A percentile compares a stretch with the other conserved stretches of the same genome.
Conservation (phyloP, 1,284 basidiomycete genomes). For the Kwoniella shivajii region DNA sequence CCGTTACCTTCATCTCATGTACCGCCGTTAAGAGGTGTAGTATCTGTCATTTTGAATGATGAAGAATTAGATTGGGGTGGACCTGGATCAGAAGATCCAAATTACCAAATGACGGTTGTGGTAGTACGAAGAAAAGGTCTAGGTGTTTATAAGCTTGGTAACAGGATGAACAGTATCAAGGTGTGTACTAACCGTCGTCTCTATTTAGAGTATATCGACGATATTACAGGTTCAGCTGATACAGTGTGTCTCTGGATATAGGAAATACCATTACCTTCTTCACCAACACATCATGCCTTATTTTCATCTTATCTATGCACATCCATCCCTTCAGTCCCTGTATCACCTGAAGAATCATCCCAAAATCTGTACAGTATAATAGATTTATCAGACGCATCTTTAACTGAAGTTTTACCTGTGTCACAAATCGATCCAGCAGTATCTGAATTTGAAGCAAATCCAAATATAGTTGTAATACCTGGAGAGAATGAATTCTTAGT, state of each 20-base stretch:
- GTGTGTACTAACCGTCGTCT: constrained; percentile 51
- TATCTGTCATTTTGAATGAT: constrained; percentile 78
- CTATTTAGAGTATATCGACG: neutral
- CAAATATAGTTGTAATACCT: constrained; percentile 70
- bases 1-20: constrained; percentile 63
- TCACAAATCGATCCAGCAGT: constrained; percentile 62
- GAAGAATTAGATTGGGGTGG: constrained; percentile 64
- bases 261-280: constrained; percentile 77
- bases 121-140: constrained; percentile 73
- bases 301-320: constrained; percentile 70
- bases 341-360: constrained; percentile 37
- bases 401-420: constrained; percentile 73
- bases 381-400: constrained; percentile 67
- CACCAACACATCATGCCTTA: constrained; percentile 66
- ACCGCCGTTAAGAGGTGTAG: constrained; percentile 75
- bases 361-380: constrained; percentile 68
- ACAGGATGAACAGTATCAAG: constrained; percentile 65
- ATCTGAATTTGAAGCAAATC: constrained; percentile 58
- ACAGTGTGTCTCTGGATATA: constrained; percentile 44
- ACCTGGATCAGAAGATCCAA: constrained; percentile 56
- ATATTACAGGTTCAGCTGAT: neutral
- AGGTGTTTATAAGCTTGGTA: constrained; percentile 66
- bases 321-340: constrained; percentile 60
- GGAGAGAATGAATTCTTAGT: constrained; percentile 71
- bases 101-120: constrained; percentile 71